These are phyloP conservation scores for Vitis hybrid DNA, from an alignment of 177 flowering plant genomes.

Conservation along the genomic window DNA sequence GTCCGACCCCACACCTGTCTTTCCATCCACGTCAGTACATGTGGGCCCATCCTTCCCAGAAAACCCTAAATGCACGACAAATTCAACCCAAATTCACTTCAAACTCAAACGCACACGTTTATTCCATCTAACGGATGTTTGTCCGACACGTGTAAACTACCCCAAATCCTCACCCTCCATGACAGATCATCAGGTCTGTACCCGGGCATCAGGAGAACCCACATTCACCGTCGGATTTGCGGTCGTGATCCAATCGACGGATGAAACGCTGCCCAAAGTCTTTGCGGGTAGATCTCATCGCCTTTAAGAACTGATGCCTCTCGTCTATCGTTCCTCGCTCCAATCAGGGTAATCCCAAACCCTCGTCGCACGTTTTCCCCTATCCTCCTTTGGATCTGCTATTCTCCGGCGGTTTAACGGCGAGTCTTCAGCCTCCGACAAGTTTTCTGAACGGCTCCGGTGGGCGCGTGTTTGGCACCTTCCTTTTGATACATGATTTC, in stretches of 20 bases:
- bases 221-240: constrained; percentile 29
- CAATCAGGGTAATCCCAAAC: constrained; percentile 28
- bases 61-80: constrained; percentile 39
- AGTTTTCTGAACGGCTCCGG: neutral
- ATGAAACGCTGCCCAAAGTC: constrained; percentile 16
- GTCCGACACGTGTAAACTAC: constrained; percentile 28
- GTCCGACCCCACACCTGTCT: constrained; percentile 17
- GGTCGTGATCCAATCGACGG: constrained; percentile 24
- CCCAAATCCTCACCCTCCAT: constrained; percentile 37
- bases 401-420: no score
- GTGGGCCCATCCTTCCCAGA: neutral
- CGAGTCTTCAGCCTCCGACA: neutral
- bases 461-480: neutral
- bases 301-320: constrained; percentile 58
- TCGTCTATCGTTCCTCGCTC: constrained; percentile 48
- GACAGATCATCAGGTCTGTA: constrained; percentile 44
- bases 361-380: constrained; percentile 23
- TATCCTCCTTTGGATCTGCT: neutral
- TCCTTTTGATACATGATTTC: constrained; percentile 19
- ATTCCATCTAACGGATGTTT: constrained; percentile 9
- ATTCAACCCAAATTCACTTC: constrained; percentile 34
- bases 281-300: constrained; percentile 69
- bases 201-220: constrained; percentile 27
- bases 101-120: constrained; percentile 24
- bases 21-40: constrained; percentile 26